These are phyloP conservation scores for Fusarium nodosum DNA, from an alignment of 2,329 filamentous ascomycete species.

Conservation along the genomic window DNA sequence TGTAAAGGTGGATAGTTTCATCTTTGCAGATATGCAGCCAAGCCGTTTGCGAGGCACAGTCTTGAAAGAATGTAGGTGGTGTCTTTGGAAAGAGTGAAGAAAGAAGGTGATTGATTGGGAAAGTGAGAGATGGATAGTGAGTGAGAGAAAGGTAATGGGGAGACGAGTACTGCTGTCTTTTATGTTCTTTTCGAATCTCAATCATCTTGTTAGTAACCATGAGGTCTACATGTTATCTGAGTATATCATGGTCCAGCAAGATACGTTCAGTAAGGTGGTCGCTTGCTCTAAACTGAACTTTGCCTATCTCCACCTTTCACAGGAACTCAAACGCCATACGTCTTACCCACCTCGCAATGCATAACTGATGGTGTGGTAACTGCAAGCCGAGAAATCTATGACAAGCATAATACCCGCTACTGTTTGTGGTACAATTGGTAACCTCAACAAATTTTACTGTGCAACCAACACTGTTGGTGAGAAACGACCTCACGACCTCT, in stretches of 20 bases:
- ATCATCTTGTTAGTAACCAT: not conserved
- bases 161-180: not conserved
- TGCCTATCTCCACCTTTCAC: not conserved
- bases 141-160: too few relatives aligned
- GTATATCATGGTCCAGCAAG: not conserved
- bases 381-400: not conserved
- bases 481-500: too few relatives aligned
- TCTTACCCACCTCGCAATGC: not conserved
- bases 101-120: not conserved
- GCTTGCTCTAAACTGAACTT: not conserved
- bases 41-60: not conserved
- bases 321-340: conserved; percentile 1
- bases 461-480: not conserved
- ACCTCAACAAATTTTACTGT: not conserved
- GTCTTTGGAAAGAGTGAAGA: not conserved
- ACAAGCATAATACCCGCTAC: not conserved
- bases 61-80: not conserved
- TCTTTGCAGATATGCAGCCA: not conserved
- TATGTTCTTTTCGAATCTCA: not conserved
- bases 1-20: conserved; percentile 1
- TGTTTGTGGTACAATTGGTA: too few relatives aligned
- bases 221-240: not conserved
- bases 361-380: not conserved
- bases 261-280: not conserved
- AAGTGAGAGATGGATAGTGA: not conserved